Base-by-base conservation (phyloP, 306 rosid species). In the Alnus glutinosa region DNA sequence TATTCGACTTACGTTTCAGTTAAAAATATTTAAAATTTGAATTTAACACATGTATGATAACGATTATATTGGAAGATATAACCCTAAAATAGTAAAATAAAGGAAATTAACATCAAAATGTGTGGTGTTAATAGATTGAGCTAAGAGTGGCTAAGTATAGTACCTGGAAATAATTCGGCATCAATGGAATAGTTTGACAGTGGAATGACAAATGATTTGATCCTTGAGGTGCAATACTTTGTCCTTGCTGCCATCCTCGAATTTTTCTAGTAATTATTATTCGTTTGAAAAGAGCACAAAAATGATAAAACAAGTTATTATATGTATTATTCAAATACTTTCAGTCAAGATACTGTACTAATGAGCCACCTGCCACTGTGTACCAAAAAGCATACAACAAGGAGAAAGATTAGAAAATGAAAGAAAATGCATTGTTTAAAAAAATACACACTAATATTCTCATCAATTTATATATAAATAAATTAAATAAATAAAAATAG, bases 211-310 rank as follows among this genome's bases (percentile, higher is more conserved):
- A 86, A 94, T 14, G 98, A 94, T 75, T 92, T 94, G 81, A 94
- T 94, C 83, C 97, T 91, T 79, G 98, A 81, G 63, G 97, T 94
- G 89, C 98, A 94, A 69, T 94, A 94, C 66, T 91, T 91, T 37
- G 97, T 89, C 87, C 91, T 89, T 64, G 88, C 74, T 47, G 97
- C 98, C 82, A 94, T 92, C 83, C 88, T 91, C 79, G 97, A 87
- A 86, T 88, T 87, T 75, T 83, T 89, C 97, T 94, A 86, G 62
- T 80, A 76, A 55, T 77, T 36, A 7, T 39, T 9, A 59, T 59
- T 28, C 66, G 19, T 42, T 39, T 48, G 28, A 67, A 9, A 67
- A 7, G 30, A 16, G 10, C 13, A 42, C 46, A 63, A 15, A 37
- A 37, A 7, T 4, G 5, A n/a, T 15, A 9, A 66, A 63, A 13